These are phyloP conservation scores for Lactuca saligna DNA, from an alignment of 129 eudicot genomes.

Conservation along the genomic window DNA sequence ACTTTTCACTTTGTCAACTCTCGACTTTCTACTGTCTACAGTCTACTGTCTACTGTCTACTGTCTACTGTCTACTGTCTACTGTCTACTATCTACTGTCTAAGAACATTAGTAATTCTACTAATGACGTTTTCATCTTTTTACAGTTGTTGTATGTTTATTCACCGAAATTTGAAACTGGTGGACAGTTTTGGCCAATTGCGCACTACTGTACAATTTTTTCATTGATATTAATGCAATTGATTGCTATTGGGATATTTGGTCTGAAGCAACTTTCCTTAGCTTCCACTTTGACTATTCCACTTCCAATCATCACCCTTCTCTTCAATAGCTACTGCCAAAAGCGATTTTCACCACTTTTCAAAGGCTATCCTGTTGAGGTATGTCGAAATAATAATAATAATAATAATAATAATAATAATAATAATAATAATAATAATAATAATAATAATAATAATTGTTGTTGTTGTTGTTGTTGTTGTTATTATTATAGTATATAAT, in stretches of 20 bases:
- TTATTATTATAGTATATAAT: no score
- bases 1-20: background rate
- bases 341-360: conserved; percentile 75
- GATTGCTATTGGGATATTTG: conserved; percentile 88
- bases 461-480: no score
- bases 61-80: background rate
- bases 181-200: conserved; percentile 89
- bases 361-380: conserved; percentile 86
- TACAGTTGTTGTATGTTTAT: conserved; percentile 80
- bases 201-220: conserved; percentile 65
- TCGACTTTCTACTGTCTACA: no score
- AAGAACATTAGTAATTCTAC: background rate
- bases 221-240: conserved; percentile 80
- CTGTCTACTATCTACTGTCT: background rate
- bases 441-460: no score
- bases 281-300: conserved; percentile 75
- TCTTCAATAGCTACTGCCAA: conserved; percentile 73
- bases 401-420: background rate
- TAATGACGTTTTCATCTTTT: conserved; percentile 19
- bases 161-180: conserved; percentile 80
- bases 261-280: conserved; percentile 72
- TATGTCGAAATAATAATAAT: conserved; percentile 29
- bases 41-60: background rate
- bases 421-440: no score
- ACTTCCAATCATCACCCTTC: conserved; percentile 79